Percentiles rank a stretch among this genome's conserved stretches.
Evolutionary conservation across 2,329 filamentous ascomycete genomes (phyloP).

Genomic region (Meredithiella fracta): DNA sequence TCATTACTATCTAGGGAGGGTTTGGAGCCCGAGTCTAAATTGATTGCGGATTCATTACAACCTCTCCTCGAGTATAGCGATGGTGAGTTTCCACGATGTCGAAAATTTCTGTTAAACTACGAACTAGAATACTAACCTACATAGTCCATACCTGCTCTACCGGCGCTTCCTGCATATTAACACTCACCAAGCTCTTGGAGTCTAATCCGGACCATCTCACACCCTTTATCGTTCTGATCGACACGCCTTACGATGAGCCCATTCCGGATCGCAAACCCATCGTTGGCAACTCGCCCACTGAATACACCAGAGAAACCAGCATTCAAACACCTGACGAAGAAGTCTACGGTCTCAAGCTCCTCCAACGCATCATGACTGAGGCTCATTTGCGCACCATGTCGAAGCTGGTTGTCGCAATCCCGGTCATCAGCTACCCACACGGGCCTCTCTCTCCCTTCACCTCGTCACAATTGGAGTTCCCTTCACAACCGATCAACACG

Average conservation of each 20-base stretch:
- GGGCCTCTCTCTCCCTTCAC: constrained; percentile 18
- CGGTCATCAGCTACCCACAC: constrained; percentile 31
- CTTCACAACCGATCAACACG: constrained; percentile 18
- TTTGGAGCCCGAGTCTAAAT: constrained; percentile 22
- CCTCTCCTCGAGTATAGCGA: constrained; percentile 39
- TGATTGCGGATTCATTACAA: constrained; percentile 30
- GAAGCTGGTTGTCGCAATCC: constrained; percentile 40
- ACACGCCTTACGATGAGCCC: constrained; percentile 36
- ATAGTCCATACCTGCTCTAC: constrained; percentile 39
- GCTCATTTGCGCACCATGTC: constrained; percentile 39
- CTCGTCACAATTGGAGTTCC: constrained; percentile 19
- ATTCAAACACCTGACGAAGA: constrained; percentile 31
- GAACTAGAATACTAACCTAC: neutral
- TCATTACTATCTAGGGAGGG: constrained; percentile 18
- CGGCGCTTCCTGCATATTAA: constrained; percentile 36
- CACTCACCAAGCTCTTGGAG: constrained; percentile 36
- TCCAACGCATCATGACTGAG: constrained; percentile 42
- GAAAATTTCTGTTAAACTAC: constrained; percentile 9
- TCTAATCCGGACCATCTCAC: constrained; percentile 34
- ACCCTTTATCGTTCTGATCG: constrained; percentile 41
- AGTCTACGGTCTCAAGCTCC: constrained; percentile 36
- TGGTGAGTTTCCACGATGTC: constrained; percentile 26
- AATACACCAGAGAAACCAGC: constrained; percentile 18
- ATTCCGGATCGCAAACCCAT: constrained; percentile 28
- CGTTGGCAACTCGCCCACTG: constrained; percentile 18